Percentiles rank a stretch among this genome's conserved stretches.
Conservation (phyloP, 2,329 filamentous ascomycete species). For the Aspergillus unguis region DNA sequence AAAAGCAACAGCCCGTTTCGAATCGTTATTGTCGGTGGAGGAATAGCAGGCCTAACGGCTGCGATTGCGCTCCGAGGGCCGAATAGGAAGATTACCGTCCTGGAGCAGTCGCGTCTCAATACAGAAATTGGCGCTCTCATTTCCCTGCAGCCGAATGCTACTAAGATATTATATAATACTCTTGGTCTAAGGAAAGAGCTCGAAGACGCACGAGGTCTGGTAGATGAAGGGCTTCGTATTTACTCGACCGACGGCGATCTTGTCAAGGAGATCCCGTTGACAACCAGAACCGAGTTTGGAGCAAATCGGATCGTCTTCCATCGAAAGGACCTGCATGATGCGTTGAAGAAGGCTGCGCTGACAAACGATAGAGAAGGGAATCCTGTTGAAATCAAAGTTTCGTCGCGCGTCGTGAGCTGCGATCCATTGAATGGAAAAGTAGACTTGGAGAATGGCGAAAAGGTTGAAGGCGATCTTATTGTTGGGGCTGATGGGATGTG, state of each 20-base stretch:
- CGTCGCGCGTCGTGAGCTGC: background rate
- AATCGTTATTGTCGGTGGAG: conserved; percentile 52
- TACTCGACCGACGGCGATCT: conserved; percentile 23
- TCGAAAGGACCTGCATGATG: conserved; percentile 25
- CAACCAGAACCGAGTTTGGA: conserved; percentile 17
- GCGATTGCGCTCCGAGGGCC: conserved; percentile 29
- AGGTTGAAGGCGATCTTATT: conserved; percentile 23
- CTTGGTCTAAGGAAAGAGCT: conserved; percentile 5
- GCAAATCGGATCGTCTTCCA: conserved; percentile 23
- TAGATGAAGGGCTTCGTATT: conserved; percentile 24
- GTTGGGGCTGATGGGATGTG: conserved; percentile 31
- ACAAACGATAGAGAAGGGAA: background rate
- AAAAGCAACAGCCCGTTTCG: conserved; percentile 27
- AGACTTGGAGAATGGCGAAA: conserved; percentile 17
- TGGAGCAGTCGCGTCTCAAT: conserved; percentile 26
- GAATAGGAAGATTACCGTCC: conserved; percentile 20
- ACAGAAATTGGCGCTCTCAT: conserved; percentile 50
- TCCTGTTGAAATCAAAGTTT: background rate
- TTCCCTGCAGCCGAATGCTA: conserved; percentile 42
- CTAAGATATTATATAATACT: conserved; percentile 2
- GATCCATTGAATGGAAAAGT: background rate
- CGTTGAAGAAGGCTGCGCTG: conserved; percentile 14
- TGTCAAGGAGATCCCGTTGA: conserved; percentile 18
- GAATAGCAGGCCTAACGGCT: conserved; percentile 34
- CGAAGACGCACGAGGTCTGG: conserved; percentile 11